A percentile compares a stretch with the other conserved stretches of the same genome.
Evolutionary conservation across 2,329 filamentous ascomycete species (phyloP).

Genomic region (Aureobasidium vineae): DNA sequence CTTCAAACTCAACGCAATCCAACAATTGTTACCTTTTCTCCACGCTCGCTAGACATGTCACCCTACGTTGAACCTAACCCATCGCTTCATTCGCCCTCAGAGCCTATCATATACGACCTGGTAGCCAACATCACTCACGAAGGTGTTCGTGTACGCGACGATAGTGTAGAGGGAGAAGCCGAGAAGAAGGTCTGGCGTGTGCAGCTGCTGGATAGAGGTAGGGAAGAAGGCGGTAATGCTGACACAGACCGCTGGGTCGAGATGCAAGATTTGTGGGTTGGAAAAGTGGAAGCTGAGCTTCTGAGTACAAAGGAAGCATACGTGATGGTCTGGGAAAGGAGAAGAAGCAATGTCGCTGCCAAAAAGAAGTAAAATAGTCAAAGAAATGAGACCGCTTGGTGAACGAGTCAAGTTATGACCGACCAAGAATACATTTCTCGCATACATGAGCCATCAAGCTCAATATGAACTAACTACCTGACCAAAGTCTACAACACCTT

Average conservation of each 20-base stretch:
- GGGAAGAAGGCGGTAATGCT: conserved; percentile 41
- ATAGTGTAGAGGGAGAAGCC: conserved; percentile 81
- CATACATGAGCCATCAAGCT: background rate
- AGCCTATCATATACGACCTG: conserved; percentile 92
- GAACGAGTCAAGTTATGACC: background rate
- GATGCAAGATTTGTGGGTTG: conserved; percentile 90
- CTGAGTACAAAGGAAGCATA: conserved; percentile 93
- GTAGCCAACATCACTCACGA: conserved; percentile 93
- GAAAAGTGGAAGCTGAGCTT: conserved; percentile 83
- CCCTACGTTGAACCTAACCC: conserved; percentile 91
- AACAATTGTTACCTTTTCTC: conserved; percentile 95
- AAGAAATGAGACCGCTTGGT: background rate
- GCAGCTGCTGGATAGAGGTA: conserved; percentile 71
- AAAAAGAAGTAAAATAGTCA: conserved; percentile 17
- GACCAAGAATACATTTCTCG: background rate
- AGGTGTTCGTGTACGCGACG: conserved; percentile 72
- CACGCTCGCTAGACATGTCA: conserved; percentile 77
- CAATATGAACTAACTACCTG: background rate
- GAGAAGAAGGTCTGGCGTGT: conserved; percentile 96
- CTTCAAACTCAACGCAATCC: conserved; percentile 86
- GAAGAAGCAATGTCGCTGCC: conserved; percentile 51
- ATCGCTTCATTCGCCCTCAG: conserved; percentile 63
- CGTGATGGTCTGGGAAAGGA: conserved; percentile 92
- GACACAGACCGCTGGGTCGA: conserved; percentile 72
- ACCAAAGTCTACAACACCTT: background rate